Base-by-base conservation (phyloP, 352 stramenopile genomes). In the Pythium folliculosum region DNA sequence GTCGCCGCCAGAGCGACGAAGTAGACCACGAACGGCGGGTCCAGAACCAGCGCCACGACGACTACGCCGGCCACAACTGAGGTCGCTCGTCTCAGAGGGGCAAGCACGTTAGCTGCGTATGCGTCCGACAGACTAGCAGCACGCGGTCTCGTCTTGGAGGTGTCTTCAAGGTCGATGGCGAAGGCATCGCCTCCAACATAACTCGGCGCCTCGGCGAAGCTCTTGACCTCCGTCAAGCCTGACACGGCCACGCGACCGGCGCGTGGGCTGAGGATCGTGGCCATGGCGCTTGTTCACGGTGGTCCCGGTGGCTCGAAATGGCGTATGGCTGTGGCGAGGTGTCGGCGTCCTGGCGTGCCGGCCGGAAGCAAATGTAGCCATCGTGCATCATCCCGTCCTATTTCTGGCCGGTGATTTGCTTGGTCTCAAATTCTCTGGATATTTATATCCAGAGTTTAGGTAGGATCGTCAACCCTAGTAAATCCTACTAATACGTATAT, bases 1-100 rank as follows among this genome's bases (percentile, higher is more conserved):
- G 12, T 23, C 35, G 50, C 21, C 21, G n/a, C 23, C 4, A 44
- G 23, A 3, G 32, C 37, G 35, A 51, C 21, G 32, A 60, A 60
- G 37, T 60, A 60, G 13, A 63, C 9, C 12, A 63, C 23, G 27
- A 53, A 55, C 9, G 44, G 43, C 25, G 44, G 44, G n/a, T 55
- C 57, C 40, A 56, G 45, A 21, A 65, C 45, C 7, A 53, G n/a
- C 17, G 56, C 23, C 60, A 67, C 10, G 5, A 45, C 6, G 38
- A 23, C 7, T 38, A 52, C 30, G 23, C 50, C 22, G 17, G 5
- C 38, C 17, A 53, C 54, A 27, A 49, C 5, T 3, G 21, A 23
- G 2, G n/a, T 22, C 23, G 9, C 12, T 21, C 32, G 12, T 53
- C 22, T 19, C 12, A 8, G 22, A 37, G 48, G n/a, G 1, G 19